A percentile compares a stretch with the other conserved stretches of the same genome.
These are phyloP conservation scores for Amoeboaphelidium protococcarum DNA, from an alignment of 371 early-diverging fungal species.

Conservation along the genomic window DNA sequence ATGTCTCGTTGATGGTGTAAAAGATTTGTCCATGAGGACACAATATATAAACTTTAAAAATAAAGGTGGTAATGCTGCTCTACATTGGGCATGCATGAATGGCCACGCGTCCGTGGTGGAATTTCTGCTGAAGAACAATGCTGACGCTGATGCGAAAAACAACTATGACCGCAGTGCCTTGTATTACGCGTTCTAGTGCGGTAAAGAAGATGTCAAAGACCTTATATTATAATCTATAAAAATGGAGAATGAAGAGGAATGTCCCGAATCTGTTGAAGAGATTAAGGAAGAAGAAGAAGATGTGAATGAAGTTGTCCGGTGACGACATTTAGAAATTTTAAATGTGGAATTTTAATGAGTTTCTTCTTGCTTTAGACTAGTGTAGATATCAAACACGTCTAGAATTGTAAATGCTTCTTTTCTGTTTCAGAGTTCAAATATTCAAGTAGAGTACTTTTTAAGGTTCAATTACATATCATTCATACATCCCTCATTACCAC, in stretches of 20 bases:
- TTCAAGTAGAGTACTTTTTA: no score
- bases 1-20: constrained; percentile 18
- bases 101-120: constrained; percentile 2
- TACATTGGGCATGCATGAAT: constrained; percentile 4
- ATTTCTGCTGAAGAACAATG: not conserved
- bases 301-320: not conserved
- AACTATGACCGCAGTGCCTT: constrained; percentile 1
- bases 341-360: not conserved
- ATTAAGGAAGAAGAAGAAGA: not conserved
- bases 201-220: constrained; percentile 2
- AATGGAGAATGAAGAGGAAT: not conserved
- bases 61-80: constrained; percentile 4
- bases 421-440: no score
- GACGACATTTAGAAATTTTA: not conserved
- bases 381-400: no score
- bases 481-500: no score
- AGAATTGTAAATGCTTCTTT: no score
- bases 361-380: no score
- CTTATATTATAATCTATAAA: constrained; percentile 2
- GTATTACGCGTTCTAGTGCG: not conserved
- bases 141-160: constrained; percentile 1
- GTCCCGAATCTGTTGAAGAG: not conserved
- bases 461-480: no score
- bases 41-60: constrained; percentile 3
- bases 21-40: not conserved